Base-by-base conservation (phyloP, 192 early-diverging fungal genomes). In the Mortierella antarctica region DNA sequence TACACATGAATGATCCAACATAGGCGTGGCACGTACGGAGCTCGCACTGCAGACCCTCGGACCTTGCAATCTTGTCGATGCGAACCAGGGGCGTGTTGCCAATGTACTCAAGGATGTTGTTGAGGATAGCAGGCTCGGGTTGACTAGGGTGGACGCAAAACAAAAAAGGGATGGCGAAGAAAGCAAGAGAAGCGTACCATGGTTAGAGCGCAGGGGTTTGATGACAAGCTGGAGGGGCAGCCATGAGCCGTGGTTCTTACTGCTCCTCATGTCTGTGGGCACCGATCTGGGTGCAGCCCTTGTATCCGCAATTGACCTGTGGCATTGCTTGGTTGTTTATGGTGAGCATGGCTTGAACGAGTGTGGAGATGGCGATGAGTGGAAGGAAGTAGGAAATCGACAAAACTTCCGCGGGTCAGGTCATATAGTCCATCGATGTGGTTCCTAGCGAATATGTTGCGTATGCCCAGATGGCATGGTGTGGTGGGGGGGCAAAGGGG, bases 81-180 rank as follows among this genome's bases (percentile, higher is more conserved):
- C 96, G 89, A 42, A 99, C 96, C 54, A 95, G 83, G 44, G 98
- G 97, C 12, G 98, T 99, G 85, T 96, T 96, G 58, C 98, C 98
- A 62, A 99, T 95, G 79, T 98, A 94, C 44, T 96, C 96, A 59
- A 99, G 89, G 75, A 99, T 93, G 63, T 89, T 94, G 82, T 95
- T 84, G 58, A 95, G 87, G 66, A 98, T 95, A 60, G 84, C 87
- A 57, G 94, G 94, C 70, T 92, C 91, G n/a, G 92, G 91, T 31
- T 62, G 40, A 52, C 87, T 88, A 31, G 31, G 3, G 31, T 31
- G 31, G 31, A 64, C 57, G 1, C 7, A 8, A 9, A 39, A 39
- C 12, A 46, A 56, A 13, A 67, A 41, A 44, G 12, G 5, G 31
- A 21, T 5, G 41, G 45, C 5, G 39, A 45, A 23, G 49, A 23